These are phyloP conservation scores for Colletotrichum tamarilloi DNA, from an alignment of 2,329 filamentous ascomycete genomes.

Conservation along the genomic window DNA sequence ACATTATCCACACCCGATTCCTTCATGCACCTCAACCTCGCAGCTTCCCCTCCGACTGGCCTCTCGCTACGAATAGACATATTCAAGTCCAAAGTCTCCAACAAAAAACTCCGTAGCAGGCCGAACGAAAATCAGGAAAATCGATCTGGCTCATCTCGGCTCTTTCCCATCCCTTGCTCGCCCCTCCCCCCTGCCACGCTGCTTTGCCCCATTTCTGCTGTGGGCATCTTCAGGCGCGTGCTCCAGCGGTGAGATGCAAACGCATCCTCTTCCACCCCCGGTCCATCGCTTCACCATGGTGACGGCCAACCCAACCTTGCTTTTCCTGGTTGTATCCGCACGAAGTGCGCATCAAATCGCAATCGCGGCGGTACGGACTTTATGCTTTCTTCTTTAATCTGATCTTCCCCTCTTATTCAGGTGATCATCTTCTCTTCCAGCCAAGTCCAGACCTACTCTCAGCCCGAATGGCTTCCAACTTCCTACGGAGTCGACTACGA, in stretches of 20 bases:
- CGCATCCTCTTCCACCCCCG: background rate
- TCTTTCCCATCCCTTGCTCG: slow-evolving; percentile 25
- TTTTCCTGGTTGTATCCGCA: background rate
- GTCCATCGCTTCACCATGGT: slow-evolving; percentile 17
- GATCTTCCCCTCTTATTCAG: background rate
- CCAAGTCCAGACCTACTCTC: background rate
- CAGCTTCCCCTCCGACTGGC: background rate
- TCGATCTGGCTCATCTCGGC: slow-evolving; percentile 30
- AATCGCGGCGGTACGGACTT: background rate
- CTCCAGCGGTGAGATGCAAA: slow-evolving; percentile 27
- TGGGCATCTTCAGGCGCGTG: slow-evolving; percentile 5
- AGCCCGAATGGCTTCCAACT: background rate
- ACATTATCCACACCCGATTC: background rate
- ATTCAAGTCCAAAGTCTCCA: background rate
- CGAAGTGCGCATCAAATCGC: background rate
- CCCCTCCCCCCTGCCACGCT: slow-evolving; percentile 2
- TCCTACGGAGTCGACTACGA: too few relatives aligned
- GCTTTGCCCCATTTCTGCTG: slow-evolving; percentile 1
- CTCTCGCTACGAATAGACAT: background rate
- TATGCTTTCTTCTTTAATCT: slow-evolving; percentile 7
- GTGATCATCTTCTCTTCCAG: background rate
- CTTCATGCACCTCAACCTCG: background rate
- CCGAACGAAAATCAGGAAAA: slow-evolving; percentile 13
- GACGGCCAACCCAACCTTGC: slow-evolving; percentile 21
- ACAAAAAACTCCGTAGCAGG: background rate